phyloP scores from a whole-genome alignment of 768 basidiomycete species.

The Obba rivulosa region DNA sequence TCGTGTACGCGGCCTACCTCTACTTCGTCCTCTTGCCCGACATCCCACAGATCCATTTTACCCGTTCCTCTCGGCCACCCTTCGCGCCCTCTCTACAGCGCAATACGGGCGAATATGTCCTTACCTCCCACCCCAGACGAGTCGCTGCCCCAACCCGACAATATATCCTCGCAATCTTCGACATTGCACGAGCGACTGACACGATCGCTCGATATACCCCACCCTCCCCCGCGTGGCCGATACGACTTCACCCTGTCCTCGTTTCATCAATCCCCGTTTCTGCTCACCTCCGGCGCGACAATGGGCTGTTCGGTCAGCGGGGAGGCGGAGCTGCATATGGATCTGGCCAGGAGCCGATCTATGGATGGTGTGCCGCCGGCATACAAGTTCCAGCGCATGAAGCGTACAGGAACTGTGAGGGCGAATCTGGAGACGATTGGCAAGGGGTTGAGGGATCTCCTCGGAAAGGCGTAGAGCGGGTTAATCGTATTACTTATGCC shows the following conservation, averaged over 20 bases:
- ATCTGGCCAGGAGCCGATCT: constrained; percentile 19
- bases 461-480: not conserved
- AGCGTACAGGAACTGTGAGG: constrained; percentile 8
- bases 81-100: constrained; percentile 22
- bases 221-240: not conserved
- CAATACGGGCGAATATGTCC: constrained; percentile 22
- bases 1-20: not conserved
- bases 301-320: constrained; percentile 23
- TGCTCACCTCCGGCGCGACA: constrained; percentile 2
- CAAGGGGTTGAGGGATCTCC: constrained; percentile 19
- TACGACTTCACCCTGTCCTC: constrained; percentile 2
- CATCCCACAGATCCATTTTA: too few species aligned
- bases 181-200: constrained; percentile 7
- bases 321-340: constrained; percentile 25
- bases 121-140: constrained; percentile 7
- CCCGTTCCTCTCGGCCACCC: constrained; percentile 17
- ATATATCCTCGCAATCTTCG: constrained; percentile 8
- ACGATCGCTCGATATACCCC: constrained; percentile 15
- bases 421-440: constrained; percentile 20
- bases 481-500: too few species aligned
- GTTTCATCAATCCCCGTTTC: not conserved
- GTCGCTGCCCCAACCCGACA: not conserved
- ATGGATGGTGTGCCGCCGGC: constrained; percentile 13
- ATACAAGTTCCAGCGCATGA: constrained; percentile 12
- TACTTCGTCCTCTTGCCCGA: not conserved